Conservation (phyloP, 2,329 filamentous ascomycete genomes). For the Calonectria henricotiae region DNA sequence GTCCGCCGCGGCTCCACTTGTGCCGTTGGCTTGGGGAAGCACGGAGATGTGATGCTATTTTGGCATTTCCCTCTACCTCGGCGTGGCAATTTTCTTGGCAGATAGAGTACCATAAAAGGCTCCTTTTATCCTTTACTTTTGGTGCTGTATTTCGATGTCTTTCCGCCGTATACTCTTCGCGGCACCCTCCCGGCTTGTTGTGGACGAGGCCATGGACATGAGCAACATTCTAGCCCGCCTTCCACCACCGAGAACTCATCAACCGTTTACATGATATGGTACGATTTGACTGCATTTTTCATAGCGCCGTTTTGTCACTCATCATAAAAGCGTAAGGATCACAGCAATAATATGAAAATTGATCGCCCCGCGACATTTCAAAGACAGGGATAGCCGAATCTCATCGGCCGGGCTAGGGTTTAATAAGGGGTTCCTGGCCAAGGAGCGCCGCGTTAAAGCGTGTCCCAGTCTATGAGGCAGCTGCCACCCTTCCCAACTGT, state of each 20-base stretch:
- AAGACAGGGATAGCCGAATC: background rate
- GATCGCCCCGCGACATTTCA: background rate
- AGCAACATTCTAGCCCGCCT: background rate
- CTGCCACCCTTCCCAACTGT: background rate
- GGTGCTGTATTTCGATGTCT: background rate
- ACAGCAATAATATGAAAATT: too few species aligned
- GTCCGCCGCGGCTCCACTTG: slow-evolving; percentile 22
- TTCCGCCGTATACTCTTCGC: background rate
- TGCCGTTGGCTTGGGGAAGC: slow-evolving; percentile 15
- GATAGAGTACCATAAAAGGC: background rate
- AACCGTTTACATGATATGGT: background rate
- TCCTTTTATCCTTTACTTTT: too few species aligned
- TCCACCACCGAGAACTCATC: background rate
- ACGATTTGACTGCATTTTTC: background rate
- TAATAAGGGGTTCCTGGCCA: background rate
- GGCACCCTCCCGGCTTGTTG: background rate
- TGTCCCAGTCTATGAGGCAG: background rate
- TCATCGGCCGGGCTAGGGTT: background rate
- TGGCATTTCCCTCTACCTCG: background rate
- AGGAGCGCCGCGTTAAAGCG: background rate
- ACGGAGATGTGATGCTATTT: slow-evolving; percentile 17
- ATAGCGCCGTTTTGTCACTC: background rate
- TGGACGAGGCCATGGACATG: background rate
- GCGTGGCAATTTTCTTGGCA: background rate
- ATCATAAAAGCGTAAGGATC: too few species aligned